Evolutionary conservation across 805 yeast genomes (phyloP).

Genomic region (Candida stauntonica): DNA sequence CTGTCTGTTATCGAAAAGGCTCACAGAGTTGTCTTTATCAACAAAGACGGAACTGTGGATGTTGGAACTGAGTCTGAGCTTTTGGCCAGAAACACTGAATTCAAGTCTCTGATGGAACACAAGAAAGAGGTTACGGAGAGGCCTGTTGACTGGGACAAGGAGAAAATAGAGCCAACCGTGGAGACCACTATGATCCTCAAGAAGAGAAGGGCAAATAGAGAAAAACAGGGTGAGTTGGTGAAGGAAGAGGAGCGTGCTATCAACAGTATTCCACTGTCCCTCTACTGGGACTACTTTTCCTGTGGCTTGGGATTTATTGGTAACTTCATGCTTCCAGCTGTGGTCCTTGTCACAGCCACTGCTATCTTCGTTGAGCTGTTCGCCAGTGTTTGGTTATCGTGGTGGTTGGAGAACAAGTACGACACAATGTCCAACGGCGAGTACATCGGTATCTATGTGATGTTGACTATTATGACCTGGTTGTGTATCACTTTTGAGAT

Average conservation of each 20-base stretch:
- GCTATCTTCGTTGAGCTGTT: slow-evolving; percentile 52
- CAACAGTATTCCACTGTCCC: slow-evolving; percentile 31
- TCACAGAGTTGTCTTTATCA: slow-evolving; percentile 61
- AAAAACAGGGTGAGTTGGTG: slow-evolving; percentile 10
- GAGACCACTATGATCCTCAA: not conserved
- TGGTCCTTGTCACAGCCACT: slow-evolving; percentile 14
- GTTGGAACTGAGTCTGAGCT: slow-evolving; percentile 58
- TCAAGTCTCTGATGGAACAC: slow-evolving; percentile 46
- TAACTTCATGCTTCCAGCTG: slow-evolving; percentile 24
- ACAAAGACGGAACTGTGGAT: slow-evolving; percentile 54
- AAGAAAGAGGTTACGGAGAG: slow-evolving; percentile 1
- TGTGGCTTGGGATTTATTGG: slow-evolving; percentile 43
- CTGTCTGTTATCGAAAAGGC: slow-evolving; percentile 62
- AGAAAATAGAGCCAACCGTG: not conserved
- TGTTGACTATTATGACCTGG: slow-evolving; percentile 48
- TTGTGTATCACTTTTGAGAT: slow-evolving; percentile 29
- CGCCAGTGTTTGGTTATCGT: slow-evolving; percentile 71
- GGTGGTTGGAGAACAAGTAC: slow-evolving; percentile 62
- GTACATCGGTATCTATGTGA: slow-evolving; percentile 62
- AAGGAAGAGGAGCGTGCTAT: slow-evolving; percentile 35
- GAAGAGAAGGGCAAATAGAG: not conserved
- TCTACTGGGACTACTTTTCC: slow-evolving; percentile 32
- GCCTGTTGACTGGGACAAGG: not conserved
- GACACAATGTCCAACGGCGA: slow-evolving; percentile 37
- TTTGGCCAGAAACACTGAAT: slow-evolving; percentile 37